Evolutionary conservation across 352 stramenopile species (phyloP).

Genomic region (Phytophthora aleatoria): DNA sequence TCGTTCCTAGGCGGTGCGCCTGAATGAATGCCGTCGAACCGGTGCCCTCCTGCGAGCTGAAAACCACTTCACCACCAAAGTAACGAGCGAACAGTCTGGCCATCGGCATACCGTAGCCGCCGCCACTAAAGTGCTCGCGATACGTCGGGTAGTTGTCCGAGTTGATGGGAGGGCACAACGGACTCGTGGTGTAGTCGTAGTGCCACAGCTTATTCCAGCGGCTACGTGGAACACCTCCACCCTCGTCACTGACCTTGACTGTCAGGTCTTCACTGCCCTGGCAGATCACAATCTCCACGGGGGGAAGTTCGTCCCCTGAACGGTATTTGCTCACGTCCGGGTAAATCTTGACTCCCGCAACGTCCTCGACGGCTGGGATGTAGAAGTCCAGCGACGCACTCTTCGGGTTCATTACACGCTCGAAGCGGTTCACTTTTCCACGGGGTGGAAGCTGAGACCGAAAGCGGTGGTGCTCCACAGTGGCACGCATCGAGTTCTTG

Average conservation of each 20-base stretch:
- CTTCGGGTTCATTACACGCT: slow-evolving; percentile 67
- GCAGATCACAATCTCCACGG: slow-evolving; percentile 97
- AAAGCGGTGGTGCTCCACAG: slow-evolving; percentile 93
- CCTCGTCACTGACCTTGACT: slow-evolving; percentile 98
- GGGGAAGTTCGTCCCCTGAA: slow-evolving; percentile 64
- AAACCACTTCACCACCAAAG: slow-evolving; percentile 97
- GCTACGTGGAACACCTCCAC: slow-evolving; percentile 95
- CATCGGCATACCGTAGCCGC: slow-evolving; percentile 94
- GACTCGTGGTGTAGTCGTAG: slow-evolving; percentile 98
- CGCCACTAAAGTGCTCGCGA: slow-evolving; percentile 88
- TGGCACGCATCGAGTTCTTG: slow-evolving; percentile 98
- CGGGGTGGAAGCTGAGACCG: slow-evolving; percentile 29
- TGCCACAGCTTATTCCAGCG: slow-evolving; percentile 97
- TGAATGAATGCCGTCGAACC: slow-evolving; percentile 93
- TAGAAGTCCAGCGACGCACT: slow-evolving; percentile 63
- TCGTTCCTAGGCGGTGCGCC: slow-evolving; percentile 66
- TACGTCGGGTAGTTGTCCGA: slow-evolving; percentile 76
- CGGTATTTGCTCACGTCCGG: slow-evolving; percentile 66
- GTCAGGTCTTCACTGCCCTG: slow-evolving; percentile 95
- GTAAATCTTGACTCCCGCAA: slow-evolving; percentile 62
- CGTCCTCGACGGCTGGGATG: slow-evolving; percentile 58
- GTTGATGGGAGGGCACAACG: slow-evolving; percentile 50
- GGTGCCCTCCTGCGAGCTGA: slow-evolving; percentile 99
- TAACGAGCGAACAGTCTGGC: slow-evolving; percentile 94
- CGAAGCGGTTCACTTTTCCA: slow-evolving; percentile 42